Base-by-base conservation (phyloP, 331 rosid species). In the Dryas integrifolia region DNA sequence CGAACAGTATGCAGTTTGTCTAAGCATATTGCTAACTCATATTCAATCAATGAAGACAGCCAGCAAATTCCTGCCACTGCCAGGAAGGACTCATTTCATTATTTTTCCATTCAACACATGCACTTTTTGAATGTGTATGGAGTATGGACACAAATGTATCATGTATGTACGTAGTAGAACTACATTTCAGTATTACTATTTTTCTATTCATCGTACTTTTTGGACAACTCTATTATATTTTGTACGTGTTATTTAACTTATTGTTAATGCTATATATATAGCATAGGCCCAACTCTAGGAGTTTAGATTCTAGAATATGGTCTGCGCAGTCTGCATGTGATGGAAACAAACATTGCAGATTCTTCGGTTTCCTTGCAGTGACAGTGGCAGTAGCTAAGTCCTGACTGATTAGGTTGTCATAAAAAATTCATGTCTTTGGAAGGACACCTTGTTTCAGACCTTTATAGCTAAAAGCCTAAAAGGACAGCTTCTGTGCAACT, bases 311-410 rank as follows among this genome's bases (percentile, higher is more conserved):
- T 51, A 51, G 8, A 51, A 12, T 15, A n/a, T 63, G 50, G 14
- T 63, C 8, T 8, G 35, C 39, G 50, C 47, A 40, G 48, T 40
- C 15, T 41, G 43, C 68, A 63, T 41, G 68, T 63, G 68, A 41
- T 63, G 68, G 68, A 7, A 63, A 41, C 68, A 4, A n/a, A 15
- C 2, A 1, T 39, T 61, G 50, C 67, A 62, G 15, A 44, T 15
- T 61, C 67, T 40, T 46, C 30, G 65, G 65, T 60, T 61, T 40
- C 40, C 9, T 60, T 18, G 50, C 68, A 63, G 68, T 63, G 68
- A 49, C 50, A 63, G 35, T 63, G 50, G 35, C 35, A 30, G 35
- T 30, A 30, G 21, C 46, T 9, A 60, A 14, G 45, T 60, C 46
- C 65, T 61, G 66, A 61, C 48, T 61, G 48, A 61, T 61, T 61